Evolutionary conservation across 208 protist genomes (phyloP).

Genomic region (Leishmania tarentolae): DNA sequence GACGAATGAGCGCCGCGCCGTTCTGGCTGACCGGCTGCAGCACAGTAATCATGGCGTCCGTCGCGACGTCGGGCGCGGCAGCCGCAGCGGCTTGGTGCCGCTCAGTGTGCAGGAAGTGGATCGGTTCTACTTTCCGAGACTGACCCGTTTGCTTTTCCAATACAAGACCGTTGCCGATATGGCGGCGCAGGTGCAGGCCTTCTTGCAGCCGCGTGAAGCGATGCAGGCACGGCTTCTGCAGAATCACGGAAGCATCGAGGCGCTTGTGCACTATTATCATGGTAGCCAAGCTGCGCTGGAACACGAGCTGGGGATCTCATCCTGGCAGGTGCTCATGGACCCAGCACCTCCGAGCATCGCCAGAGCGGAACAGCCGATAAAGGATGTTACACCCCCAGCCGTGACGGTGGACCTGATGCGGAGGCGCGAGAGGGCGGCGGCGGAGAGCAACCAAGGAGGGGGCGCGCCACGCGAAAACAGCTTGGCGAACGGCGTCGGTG

Average conservation of each 20-base stretch:
- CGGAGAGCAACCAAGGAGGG: not conserved
- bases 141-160: conserved; percentile 38
- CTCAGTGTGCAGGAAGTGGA: conserved; percentile 33
- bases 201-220: conserved; percentile 33
- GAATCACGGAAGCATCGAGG: conserved; percentile 48
- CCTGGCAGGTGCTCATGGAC: conserved; percentile 33
- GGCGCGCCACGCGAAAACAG: not conserved
- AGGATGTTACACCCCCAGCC: conserved; percentile 15
- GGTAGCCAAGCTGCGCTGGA: conserved; percentile 53
- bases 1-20: conserved; percentile 72
- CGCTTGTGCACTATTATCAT: conserved; percentile 81
- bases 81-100: conserved; percentile 21
- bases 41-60: conserved; percentile 28
- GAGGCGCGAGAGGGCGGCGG: not conserved
- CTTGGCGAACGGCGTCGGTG: not conserved
- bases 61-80: conserved; percentile 18
- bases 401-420: conserved; percentile 19
- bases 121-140: conserved; percentile 43
- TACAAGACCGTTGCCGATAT: conserved; percentile 41
- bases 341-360: not conserved
- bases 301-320: conserved; percentile 50
- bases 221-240: conserved; percentile 36
- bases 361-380: not conserved
- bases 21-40: conserved; percentile 42
- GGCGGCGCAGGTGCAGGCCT: conserved; percentile 37